Conservation (phyloP, 1,139 yeast genomes). For the Diutina siamensis region DNA sequence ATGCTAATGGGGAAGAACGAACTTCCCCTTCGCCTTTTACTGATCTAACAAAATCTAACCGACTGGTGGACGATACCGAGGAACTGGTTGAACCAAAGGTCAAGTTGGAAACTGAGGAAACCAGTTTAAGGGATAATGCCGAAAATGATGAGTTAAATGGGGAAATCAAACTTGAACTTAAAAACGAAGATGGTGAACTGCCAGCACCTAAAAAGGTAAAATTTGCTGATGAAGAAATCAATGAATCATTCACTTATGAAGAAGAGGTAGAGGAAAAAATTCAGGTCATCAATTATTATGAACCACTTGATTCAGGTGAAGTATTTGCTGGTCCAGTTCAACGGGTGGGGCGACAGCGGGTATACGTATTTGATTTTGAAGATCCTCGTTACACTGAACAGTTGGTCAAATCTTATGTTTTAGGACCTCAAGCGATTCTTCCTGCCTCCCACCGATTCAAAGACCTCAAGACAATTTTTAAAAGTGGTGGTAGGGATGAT, state of each 20-base stretch:
- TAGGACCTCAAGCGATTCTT: conserved; percentile 49
- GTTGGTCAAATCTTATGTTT: conserved; percentile 32
- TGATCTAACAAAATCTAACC: no score
- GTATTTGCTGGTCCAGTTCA: conserved; percentile 57
- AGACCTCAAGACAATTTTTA: conserved; percentile 41
- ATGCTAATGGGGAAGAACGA: not conserved
- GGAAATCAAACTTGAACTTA: not conserved
- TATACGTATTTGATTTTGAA: conserved; percentile 39
- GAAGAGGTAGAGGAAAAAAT: not conserved
- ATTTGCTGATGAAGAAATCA: conserved; percentile 17
- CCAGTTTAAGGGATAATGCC: no score
- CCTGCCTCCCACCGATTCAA: conserved; percentile 43
- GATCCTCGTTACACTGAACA: conserved; percentile 16
- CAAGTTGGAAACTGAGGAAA: no score
- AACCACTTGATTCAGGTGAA: conserved; percentile 12
- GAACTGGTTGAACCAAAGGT: no score
- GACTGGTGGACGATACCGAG: no score
- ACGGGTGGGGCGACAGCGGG: conserved; percentile 37
- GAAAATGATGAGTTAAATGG: no score
- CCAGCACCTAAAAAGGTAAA: conserved; percentile 14
- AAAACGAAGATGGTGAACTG: not conserved
- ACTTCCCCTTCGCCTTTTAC: no score
- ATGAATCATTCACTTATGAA: conserved; percentile 7
- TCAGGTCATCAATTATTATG: conserved; percentile 9
- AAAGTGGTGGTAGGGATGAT: conserved; percentile 19